Conservation (phyloP, 371 early-diverging fungal species). For the Mucor velutinosus region DNA sequence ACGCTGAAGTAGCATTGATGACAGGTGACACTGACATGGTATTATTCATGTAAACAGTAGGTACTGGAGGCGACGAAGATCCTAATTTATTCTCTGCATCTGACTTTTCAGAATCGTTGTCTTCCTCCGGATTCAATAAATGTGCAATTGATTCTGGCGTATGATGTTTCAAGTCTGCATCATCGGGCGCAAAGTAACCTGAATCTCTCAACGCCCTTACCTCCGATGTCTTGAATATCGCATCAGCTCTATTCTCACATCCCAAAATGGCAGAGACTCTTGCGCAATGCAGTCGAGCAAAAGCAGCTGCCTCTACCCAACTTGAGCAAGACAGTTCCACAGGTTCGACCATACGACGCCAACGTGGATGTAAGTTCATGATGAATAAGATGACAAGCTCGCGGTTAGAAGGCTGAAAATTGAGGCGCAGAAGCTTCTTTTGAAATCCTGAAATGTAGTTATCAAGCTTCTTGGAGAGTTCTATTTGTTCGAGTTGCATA, state of each 20-base stretch:
- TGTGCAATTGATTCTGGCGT: neutral
- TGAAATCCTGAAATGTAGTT: constrained; percentile 28
- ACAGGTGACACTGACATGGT: neutral
- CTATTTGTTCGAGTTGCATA: constrained; percentile 19
- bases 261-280: constrained; percentile 23
- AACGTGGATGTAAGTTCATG: constrained; percentile 34
- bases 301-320: constrained; percentile 30
- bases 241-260: constrained; percentile 10
- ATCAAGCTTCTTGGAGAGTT: constrained; percentile 21
- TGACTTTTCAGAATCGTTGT: neutral
- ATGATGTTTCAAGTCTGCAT: neutral
- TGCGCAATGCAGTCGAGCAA: constrained; percentile 25
- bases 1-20: neutral
- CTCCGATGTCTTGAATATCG: constrained; percentile 17
- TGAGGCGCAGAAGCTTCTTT: constrained; percentile 5
- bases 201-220: constrained; percentile 16
- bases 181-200: constrained; percentile 21
- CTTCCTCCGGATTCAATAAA: neutral
- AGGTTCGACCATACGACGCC: constrained; percentile 36
- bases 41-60: neutral
- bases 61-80: neutral
- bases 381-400: constrained; percentile 33
- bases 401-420: constrained; percentile 10
- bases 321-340: constrained; percentile 12
- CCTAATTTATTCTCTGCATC: neutral